phyloP scores from a whole-genome alignment of 345 rosid genomes.

The Pseudoturritis turrita region DNA sequence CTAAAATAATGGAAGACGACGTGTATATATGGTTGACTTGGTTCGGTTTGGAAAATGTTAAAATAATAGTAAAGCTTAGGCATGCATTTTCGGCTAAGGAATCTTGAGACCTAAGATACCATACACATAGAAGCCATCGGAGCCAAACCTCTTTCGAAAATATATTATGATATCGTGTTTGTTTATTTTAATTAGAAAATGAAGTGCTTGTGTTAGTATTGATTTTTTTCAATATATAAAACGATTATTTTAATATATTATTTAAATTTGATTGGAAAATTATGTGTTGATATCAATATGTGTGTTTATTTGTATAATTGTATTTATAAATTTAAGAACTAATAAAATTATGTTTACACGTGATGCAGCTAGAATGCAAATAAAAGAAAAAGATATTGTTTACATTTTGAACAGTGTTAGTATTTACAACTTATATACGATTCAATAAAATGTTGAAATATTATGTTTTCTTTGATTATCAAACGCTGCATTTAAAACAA shows the following conservation, averaged over 20 bases:
- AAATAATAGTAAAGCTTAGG: neutral
- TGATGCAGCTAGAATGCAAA: neutral
- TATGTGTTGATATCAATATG: neutral
- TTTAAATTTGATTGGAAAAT: neutral
- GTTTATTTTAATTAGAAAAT: neutral
- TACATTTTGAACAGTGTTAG: neutral
- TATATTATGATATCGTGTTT: neutral
- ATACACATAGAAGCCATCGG: conserved; percentile 17
- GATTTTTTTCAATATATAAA: neutral
- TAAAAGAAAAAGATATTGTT: neutral
- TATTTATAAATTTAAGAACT: neutral
- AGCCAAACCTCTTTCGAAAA: neutral
- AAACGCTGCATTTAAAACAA: too few species aligned
- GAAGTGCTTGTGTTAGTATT: neutral
- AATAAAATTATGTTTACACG: neutral
- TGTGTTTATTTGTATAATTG: neutral
- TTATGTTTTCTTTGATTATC: too few species aligned
- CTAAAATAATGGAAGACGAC: conserved; percentile 6
- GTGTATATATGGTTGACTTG: conserved; percentile 17
- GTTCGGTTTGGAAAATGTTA: neutral
- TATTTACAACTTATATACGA: too few species aligned
- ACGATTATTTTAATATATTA: neutral
- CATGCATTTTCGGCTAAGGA: conserved; percentile 1
- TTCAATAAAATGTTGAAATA: too few species aligned
- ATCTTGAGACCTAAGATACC: conserved; percentile 23